Conservation (phyloP, 78 protist genomes). For the Mantamonas sphyraenae region DNA sequence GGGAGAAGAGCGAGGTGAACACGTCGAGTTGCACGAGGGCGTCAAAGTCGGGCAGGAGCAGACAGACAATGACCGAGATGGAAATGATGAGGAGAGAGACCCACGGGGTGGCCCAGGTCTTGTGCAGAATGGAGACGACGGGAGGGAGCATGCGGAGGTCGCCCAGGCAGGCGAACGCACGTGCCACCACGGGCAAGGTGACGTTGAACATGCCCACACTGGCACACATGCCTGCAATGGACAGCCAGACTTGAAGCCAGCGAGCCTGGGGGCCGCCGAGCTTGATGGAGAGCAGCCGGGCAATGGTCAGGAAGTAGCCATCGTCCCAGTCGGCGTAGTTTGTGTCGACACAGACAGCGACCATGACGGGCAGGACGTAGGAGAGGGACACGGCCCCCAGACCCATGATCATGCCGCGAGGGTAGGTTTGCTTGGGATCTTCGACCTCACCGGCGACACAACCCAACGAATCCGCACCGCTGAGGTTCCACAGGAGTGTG, state of each 20-base stretch:
- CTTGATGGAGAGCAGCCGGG: not conserved
- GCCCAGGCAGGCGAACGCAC: not conserved
- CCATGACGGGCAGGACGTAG: not conserved
- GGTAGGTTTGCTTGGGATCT: not conserved
- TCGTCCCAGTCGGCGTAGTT: not conserved
- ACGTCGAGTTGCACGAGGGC: not conserved
- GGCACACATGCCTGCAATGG: not conserved
- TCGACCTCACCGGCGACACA: conserved; percentile 3
- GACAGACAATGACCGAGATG: not conserved
- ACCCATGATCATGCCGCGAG: not conserved
- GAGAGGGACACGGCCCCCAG: too few species aligned
- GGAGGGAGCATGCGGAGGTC: not conserved
- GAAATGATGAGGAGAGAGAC: too few species aligned
- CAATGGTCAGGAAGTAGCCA: not conserved
- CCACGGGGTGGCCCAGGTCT: too few species aligned
- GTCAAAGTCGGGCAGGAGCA: not conserved
- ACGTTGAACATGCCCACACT: conserved; percentile 3
- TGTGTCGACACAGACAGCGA: not conserved
- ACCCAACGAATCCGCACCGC: not conserved
- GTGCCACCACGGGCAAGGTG: conserved; percentile 5
- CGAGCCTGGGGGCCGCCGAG: too few species aligned
- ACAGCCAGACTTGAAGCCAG: not conserved
- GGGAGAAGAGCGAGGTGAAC: not conserved
- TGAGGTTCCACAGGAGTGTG: conserved; percentile 1
- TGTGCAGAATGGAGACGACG: not conserved